Evolutionary conservation across 805 yeast species (phyloP).

Genomic region (Ogataea naganishii): DNA sequence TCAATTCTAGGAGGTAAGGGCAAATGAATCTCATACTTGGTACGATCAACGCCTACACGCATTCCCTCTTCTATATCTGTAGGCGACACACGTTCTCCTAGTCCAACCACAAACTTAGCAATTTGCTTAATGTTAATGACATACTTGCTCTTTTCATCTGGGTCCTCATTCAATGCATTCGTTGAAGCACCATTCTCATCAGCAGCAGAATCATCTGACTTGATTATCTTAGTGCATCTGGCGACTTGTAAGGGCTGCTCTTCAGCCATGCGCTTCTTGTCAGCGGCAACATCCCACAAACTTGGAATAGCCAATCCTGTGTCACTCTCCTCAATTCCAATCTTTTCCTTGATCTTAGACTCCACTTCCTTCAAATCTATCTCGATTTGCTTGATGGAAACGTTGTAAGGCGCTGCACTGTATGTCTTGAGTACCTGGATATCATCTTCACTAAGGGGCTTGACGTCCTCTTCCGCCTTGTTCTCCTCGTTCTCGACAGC

Average conservation of each 20-base stretch:
- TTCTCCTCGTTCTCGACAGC: slow-evolving; percentile 65
- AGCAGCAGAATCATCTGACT: slow-evolving; percentile 34
- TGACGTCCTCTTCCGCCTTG: slow-evolving; percentile 60
- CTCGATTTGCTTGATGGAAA: slow-evolving; percentile 71
- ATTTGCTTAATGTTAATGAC: slow-evolving; percentile 96
- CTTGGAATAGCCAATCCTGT: slow-evolving; percentile 98
- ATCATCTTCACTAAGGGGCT: slow-evolving; percentile 91
- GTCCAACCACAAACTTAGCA: slow-evolving; percentile 93
- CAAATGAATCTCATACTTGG: slow-evolving; percentile 91
- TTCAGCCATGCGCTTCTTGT: slow-evolving; percentile 82
- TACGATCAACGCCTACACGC: slow-evolving; percentile 98
- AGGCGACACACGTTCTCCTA: slow-evolving; percentile 95
- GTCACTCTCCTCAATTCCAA: slow-evolving; percentile 91
- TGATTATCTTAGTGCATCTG: slow-evolving; percentile 94
- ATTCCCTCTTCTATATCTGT: slow-evolving; percentile 99
- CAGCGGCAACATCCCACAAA: slow-evolving; percentile 96
- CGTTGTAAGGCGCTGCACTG: slow-evolving; percentile 95
- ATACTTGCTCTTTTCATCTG: slow-evolving; percentile 80
- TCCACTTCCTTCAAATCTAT: slow-evolving; percentile 82
- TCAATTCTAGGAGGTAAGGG: slow-evolving; percentile 98
- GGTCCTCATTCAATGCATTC: slow-evolving; percentile 14
- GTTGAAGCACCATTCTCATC: slow-evolving; percentile 19
- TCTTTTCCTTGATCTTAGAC: slow-evolving; percentile 83
- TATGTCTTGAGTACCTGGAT: slow-evolving; percentile 95
- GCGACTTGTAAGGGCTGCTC: slow-evolving; percentile 98